Base-by-base conservation (phyloP, 2,329 filamentous ascomycete genomes). In the Lizonia empirigonia region DNA sequence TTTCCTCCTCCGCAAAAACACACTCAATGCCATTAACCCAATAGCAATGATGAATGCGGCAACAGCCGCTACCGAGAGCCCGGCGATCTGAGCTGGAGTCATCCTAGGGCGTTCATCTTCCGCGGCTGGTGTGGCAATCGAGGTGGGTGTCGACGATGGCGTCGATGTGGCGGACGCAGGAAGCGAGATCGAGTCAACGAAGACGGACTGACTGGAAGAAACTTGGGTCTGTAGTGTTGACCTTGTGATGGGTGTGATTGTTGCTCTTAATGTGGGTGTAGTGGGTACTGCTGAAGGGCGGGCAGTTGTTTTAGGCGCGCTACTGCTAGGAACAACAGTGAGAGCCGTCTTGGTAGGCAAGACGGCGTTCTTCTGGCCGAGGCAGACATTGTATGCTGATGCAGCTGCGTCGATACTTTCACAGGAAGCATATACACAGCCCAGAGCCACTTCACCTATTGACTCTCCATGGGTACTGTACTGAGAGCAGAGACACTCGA, bases 1-100 rank as follows among this genome's bases (percentile, higher is more conserved):
- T 45, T 63, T 70, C 34, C 70, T 58, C 44, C 62, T 68, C 37
- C 71, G 58, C 9, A 74, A 51, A 44, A 66, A 74, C 8, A 73
- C 62, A 45, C 70, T 70, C 24, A 74, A 58, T 26, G 65, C 65
- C 65, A 74, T 70, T n/a, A 72, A 59, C 1, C 70, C 72, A 37
- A 72, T 66, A n/a, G 70, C 69, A 44, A 74, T 56, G 22, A 71
- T 64, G 37, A 75, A 70, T 4, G 70, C 63, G 39, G 72, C 67
- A 7, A 65, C 68, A 7, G 67, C 71, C 26, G 72, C 72, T 30
- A 74, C 68, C 7, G 70, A 64, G 12, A 75, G 60, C 5, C 72
- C 72, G 8, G 68, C 69, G 46, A 75, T 74, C 55, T 75, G 71
- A 18, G 71, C 69, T 16, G 72, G 67, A 15, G 60, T 72, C 65